Base-by-base conservation (phyloP, 2,329 filamentous ascomycete genomes). In the Pseudocercospora cruenta region DNA sequence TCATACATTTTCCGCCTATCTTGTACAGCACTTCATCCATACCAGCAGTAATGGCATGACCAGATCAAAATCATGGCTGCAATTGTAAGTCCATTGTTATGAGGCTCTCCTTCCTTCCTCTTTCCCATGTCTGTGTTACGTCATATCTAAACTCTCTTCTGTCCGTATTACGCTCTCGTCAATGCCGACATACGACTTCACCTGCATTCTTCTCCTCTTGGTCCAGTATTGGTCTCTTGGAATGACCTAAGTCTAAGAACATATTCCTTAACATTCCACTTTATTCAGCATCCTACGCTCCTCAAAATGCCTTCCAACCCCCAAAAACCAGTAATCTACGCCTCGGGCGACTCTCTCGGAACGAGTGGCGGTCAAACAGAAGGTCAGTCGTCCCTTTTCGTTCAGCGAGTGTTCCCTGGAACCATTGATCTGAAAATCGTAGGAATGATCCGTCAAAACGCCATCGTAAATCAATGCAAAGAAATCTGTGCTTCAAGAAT, bases 401-500 rank as follows among this genome's bases (percentile, higher is more conserved):
- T n/a, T n/a, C n/a, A n/a, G n/a, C n/a, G n/a, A n/a, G n/a, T n/a
- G n/a, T n/a, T n/a, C n/a, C n/a, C n/a, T n/a, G n/a, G n/a, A n/a
- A n/a, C n/a, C n/a, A n/a, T n/a, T n/a, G n/a, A n/a, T n/a, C n/a
- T n/a, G n/a, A n/a, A n/a, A n/a, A n/a, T n/a, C n/a, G n/a, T n/a
- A 47, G 47, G 47, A 51, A 43, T 57, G 49, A 59, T 55, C 58
- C 65, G 62, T 0, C 58, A 62, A 62, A 82, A 73, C 60, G 90
- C 89, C n/a, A 83, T 92, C 58, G 82, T 89, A 54, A 83, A 86
- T 73, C 85, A 87, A 75, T 88, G 85, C 62, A 86, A 89, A 66
- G 86, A 85, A 67, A 85, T 92, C 78, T 91, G 90, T 74, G 88
- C 88, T 31, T 87, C 87, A 54, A 84, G 89, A 86, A 78, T 80